Evolutionary conservation across 805 yeast genomes (phyloP), one percentile per base, ranked within the genome.

Genomic region (Millerago galiae): DNA sequence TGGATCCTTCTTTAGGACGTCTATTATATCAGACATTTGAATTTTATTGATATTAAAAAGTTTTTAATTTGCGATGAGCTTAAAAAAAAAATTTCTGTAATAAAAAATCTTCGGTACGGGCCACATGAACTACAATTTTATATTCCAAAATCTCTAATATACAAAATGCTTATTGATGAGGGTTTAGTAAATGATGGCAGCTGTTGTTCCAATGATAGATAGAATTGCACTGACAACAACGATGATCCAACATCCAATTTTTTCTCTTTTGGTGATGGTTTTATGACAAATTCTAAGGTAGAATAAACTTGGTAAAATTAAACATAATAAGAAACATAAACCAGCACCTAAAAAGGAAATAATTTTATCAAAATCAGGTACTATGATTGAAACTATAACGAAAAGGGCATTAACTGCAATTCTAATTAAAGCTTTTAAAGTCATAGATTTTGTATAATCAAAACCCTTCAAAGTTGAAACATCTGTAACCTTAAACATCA

Each of bases 291-390:
- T 67, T 48, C 63, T 70, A 46, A 83, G 56, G 62, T 89, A 87
- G 59, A 88, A 89, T 10, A 74, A 55, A 17, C 86, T 67, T 3
- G 96, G 96, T 18, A 88, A 69, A 16, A 87, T 81, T 41, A 88
- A 67, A 60, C 96, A 89, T 29, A 88, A 77, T 3, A 81, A 67
- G 60, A 86, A 83, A 52, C 95, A 86, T 40, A 89, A 70, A 1
- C 87, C 79, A 5, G 91, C 76, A 8, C 96, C 96, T 51, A 87
- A 61, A 36, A 89, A 75, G 7, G 95, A 86, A 62, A 89, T 81
- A 40, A 89, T 72, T 51, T 77, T 77, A 55, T 88, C 96, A 58
- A 89, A 89, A 41, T 79, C 83, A 4, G 93, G 91, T 57, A 86
- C 72, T 13, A 77, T 39, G 25, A 83, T 71, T 1, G 95, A 79